Evolutionary conservation across 208 protist species (phyloP).

Genomic region (Crithidia fasciculata): DNA sequence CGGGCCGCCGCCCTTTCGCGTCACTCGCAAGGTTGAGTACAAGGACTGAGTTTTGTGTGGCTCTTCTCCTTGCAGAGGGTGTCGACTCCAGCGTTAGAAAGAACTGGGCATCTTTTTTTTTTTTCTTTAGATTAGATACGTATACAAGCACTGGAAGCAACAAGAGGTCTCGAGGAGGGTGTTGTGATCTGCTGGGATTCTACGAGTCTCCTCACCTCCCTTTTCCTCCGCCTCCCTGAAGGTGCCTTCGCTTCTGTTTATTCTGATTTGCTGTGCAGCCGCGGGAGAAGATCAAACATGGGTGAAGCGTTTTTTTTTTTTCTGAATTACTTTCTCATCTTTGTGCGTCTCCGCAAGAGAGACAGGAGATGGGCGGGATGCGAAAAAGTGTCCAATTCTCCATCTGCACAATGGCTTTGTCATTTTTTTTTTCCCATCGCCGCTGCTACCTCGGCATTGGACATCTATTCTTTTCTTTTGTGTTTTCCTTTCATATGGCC

Average conservation of each 20-base stretch:
- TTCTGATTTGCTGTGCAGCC: no score
- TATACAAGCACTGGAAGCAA: neutral
- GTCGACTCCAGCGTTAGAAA: neutral
- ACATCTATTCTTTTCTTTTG: no score
- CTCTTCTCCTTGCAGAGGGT: neutral
- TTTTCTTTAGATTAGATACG: conserved; percentile 5
- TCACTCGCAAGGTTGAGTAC: conserved; percentile 44
- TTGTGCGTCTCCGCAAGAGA: no score
- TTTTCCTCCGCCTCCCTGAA: neutral
- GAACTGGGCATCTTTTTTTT: neutral
- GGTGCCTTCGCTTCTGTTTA: no score
- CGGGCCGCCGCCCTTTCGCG: conserved; percentile 56
- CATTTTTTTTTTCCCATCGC: neutral
- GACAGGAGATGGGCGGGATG: neutral
- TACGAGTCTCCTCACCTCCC: neutral
- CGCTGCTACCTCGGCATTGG: no score
- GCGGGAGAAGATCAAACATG: no score
- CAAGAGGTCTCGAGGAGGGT: neutral
- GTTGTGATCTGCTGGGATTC: neutral
- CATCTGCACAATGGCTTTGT: neutral
- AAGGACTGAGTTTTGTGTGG: conserved; percentile 22
- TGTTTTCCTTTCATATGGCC: no score
- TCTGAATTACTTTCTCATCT: no score
- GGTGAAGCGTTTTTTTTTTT: no score
- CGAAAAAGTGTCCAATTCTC: neutral